Percentiles rank a stretch among this genome's conserved stretches.
Conservation (phyloP, 306 rosid species). For the Quercus agrifolia region DNA sequence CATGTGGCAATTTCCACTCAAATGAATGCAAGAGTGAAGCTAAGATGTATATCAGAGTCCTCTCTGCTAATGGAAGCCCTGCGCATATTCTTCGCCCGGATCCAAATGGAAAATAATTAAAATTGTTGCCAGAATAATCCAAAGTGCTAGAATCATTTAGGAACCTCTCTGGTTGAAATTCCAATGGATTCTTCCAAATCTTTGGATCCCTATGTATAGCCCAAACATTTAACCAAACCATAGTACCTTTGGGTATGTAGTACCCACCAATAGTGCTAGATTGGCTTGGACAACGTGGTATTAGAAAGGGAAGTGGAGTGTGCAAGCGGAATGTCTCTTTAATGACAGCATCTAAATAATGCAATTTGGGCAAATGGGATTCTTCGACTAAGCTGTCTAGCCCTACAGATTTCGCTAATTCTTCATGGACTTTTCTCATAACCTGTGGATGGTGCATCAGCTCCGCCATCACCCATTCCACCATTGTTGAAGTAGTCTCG, state of each 20-base stretch:
- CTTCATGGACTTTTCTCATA: conserved; percentile 22
- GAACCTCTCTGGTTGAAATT: conserved; percentile 28
- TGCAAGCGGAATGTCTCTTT: conserved; percentile 40
- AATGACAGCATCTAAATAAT: conserved; percentile 18
- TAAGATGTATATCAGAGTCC: neutral
- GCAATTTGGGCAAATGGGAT: conserved; percentile 22
- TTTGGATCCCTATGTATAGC: conserved; percentile 27
- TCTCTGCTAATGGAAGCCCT: conserved; percentile 24
- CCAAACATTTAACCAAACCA: conserved; percentile 21
- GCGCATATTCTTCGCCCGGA: conserved; percentile 37
- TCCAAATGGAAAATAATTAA: conserved; percentile 37
- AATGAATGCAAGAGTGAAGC: conserved; percentile 34
- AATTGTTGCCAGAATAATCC: conserved; percentile 1
- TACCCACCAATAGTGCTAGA: conserved; percentile 27
- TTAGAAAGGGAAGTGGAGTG: conserved; percentile 2
- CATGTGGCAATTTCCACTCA: conserved; percentile 23
- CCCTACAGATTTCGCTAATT: conserved; percentile 20
- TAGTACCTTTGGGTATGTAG: conserved; percentile 11
- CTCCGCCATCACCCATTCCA: conserved; percentile 41
- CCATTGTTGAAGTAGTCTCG: conserved; percentile 22
- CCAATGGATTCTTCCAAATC: conserved; percentile 18
- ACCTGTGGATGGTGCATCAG: conserved; percentile 13
- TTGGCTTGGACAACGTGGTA: conserved; percentile 18
- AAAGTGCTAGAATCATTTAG: neutral
- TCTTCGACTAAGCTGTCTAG: conserved; percentile 31